phyloP scores from a whole-genome alignment of 1,139 yeast genomes.

The Zygotorulaspora mrakii region DNA sequence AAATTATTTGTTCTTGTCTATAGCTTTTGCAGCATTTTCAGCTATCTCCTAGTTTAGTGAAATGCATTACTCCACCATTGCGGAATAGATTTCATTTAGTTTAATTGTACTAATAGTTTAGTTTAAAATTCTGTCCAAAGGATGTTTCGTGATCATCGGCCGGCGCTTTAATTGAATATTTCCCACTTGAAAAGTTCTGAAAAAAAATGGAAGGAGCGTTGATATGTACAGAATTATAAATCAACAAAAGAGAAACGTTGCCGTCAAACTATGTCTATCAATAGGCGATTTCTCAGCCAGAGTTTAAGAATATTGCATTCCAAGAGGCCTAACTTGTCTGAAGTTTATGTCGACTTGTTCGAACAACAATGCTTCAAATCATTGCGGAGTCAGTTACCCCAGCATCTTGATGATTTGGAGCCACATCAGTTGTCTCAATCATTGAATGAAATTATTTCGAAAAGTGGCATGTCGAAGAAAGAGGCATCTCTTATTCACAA shows the following conservation, averaged over 20 bases:
- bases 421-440: constrained; percentile 25
- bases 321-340: constrained; percentile 5
- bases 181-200: no score
- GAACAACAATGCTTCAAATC: constrained; percentile 20
- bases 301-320: constrained; percentile 5
- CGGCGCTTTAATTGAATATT: no score
- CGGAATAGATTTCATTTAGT: no score
- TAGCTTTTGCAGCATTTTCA: not conserved
- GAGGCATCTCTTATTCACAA: constrained; percentile 27
- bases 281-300: constrained; percentile 3
- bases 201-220: no score
- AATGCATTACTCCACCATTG: no score
- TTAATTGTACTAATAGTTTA: no score
- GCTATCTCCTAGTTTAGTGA: not conserved
- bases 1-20: not conserved
- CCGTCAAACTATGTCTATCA: not conserved
- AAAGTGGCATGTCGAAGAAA: constrained; percentile 10
- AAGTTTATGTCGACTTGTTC: constrained; percentile 15
- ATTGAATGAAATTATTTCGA: constrained; percentile 15
- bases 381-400: constrained; percentile 16
- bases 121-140: no score
- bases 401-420: constrained; percentile 11
- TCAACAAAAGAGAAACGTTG: no score
- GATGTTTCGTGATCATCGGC: no score
- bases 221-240: no score